Evolutionary conservation across 176 grass and related monocot genomes (phyloP).

Genomic region (Canna indica): DNA sequence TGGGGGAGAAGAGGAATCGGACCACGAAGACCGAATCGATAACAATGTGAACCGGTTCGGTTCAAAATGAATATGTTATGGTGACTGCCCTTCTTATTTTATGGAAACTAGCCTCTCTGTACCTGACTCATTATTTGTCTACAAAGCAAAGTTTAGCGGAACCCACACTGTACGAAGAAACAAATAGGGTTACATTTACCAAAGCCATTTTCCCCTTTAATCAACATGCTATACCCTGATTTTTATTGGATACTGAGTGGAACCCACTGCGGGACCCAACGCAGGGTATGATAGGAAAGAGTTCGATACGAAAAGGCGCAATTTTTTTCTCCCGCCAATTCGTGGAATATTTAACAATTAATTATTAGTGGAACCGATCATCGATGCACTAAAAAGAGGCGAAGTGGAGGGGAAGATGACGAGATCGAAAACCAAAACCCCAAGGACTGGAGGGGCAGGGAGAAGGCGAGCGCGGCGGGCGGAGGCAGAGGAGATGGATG

Average conservation of each 20-base stretch:
- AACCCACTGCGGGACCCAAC: too few relatives aligned
- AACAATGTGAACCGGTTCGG: neutral
- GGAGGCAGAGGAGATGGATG: conserved; percentile 2
- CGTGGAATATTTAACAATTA: neutral
- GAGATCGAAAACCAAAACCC: conserved; percentile 47
- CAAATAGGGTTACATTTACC: too few relatives aligned
- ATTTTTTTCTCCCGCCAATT: neutral
- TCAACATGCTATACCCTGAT: too few relatives aligned
- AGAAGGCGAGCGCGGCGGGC: conserved; percentile 9
- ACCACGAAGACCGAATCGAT: neutral
- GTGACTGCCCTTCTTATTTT: neutral
- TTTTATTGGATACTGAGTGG: too few relatives aligned
- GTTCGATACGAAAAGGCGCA: too few relatives aligned
- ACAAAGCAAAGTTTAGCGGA: neutral
- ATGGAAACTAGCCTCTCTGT: neutral
- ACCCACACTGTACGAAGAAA: neutral
- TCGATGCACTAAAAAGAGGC: neutral
- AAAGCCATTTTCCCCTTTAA: too few relatives aligned
- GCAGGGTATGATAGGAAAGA: too few relatives aligned
- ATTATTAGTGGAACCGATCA: neutral
- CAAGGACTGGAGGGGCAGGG: neutral
- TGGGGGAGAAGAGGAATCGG: neutral
- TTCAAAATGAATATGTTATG: neutral
- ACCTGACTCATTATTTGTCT: too few relatives aligned
- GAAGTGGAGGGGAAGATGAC: neutral